Evolutionary conservation across 2,329 filamentous ascomycete species (phyloP).

Genomic region (Apiospora aurea): DNA sequence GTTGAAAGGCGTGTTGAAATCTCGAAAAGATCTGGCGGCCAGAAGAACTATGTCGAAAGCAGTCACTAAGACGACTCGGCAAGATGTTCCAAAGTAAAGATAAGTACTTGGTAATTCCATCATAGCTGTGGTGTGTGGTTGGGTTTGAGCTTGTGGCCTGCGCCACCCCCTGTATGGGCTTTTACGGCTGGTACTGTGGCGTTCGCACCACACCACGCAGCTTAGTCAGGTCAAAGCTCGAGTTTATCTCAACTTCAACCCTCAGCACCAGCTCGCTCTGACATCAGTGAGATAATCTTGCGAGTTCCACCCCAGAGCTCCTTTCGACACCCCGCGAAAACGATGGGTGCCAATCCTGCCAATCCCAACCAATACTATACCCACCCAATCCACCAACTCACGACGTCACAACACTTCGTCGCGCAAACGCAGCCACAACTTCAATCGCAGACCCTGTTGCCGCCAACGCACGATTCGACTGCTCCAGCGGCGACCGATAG

Average conservation of each 20-base stretch:
- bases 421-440: neutral
- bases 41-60: no score
- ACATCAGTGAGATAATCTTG: neutral
- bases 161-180: neutral
- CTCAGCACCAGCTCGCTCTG: neutral
- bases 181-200: neutral
- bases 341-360: neutral
- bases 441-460: neutral
- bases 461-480: neutral
- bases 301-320: neutral
- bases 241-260: constrained; percentile 18
- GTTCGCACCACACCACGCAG: neutral
- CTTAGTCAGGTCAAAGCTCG: neutral
- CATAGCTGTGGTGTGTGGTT: neutral
- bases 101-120: neutral
- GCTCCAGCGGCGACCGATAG: neutral
- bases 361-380: neutral
- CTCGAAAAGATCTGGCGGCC: no score
- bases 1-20: no score
- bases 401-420: neutral
- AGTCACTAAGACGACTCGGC: neutral
- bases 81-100: neutral
- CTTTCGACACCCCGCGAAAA: neutral
- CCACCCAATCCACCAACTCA: neutral
- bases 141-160: neutral